Percentiles rank a stretch among this genome's conserved stretches.
Evolutionary conservation across 2,329 filamentous ascomycete species (phyloP).

Genomic region (Dactylonectria estremocensis): DNA sequence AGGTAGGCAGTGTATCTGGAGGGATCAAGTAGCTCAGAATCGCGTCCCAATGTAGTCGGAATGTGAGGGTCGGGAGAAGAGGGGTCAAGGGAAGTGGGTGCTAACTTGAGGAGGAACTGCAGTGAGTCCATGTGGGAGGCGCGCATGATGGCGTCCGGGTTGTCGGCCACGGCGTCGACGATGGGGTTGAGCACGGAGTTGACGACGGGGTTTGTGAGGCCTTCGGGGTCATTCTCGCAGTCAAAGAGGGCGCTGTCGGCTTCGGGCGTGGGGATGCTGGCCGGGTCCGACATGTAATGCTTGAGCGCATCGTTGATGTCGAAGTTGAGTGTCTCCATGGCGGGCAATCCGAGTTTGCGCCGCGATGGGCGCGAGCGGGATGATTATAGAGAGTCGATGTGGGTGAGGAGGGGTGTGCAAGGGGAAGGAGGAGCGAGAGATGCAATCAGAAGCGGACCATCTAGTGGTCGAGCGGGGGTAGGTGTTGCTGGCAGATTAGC

Average conservation of each 20-base stretch:
- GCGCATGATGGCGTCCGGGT: slow-evolving; percentile 88
- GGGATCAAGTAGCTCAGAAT: slow-evolving; percentile 65
- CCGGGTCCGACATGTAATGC: slow-evolving; percentile 94
- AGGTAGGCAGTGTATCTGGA: slow-evolving; percentile 87
- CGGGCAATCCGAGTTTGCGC: slow-evolving; percentile 49
- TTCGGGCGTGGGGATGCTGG: slow-evolving; percentile 86
- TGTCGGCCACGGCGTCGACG: slow-evolving; percentile 92
- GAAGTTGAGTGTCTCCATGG: slow-evolving; percentile 85
- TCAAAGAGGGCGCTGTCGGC: slow-evolving; percentile 88
- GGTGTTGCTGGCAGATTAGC: background rate
- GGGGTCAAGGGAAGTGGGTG: slow-evolving; percentile 65
- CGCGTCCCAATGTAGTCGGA: slow-evolving; percentile 43
- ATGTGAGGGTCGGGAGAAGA: slow-evolving; percentile 36
- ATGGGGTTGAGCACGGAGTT: slow-evolving; percentile 92
- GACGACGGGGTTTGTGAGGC: slow-evolving; percentile 82
- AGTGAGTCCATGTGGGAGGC: slow-evolving; percentile 89
- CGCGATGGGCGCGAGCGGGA: slow-evolving; percentile 35
- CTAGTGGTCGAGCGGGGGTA: background rate
- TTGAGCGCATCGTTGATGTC: slow-evolving; percentile 98
- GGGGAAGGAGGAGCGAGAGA: slow-evolving; percentile 22
- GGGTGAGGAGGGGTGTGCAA: slow-evolving; percentile 25
- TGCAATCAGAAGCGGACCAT: slow-evolving; percentile 38
- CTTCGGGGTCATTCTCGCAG: slow-evolving; percentile 92
- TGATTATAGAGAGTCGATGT: slow-evolving; percentile 20
- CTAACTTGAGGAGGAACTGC: slow-evolving; percentile 97